Conservation (phyloP, 768 basidiomycete species). For the Exsudoporus frostii region DNA sequence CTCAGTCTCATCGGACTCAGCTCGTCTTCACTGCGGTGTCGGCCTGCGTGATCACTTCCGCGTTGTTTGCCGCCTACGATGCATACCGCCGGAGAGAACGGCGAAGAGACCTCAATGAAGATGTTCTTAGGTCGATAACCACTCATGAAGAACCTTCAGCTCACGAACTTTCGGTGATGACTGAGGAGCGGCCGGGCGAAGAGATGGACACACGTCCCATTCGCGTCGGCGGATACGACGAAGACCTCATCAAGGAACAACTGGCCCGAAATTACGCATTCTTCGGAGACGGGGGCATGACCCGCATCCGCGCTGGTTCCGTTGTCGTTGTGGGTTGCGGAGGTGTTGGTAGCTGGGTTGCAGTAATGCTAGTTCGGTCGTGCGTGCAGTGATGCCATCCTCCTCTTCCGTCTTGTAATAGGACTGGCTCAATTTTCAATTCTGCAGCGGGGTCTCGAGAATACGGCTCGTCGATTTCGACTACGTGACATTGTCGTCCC, state of each 20-base stretch:
- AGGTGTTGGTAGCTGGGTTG: constrained; percentile 95
- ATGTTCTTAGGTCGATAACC: constrained; percentile 52
- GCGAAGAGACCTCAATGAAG: constrained; percentile 54
- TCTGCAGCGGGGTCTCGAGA: constrained; percentile 62
- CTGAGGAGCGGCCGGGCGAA: constrained; percentile 5
- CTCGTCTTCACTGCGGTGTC: constrained; percentile 63
- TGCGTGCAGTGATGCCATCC: constrained; percentile 41
- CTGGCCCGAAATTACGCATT: constrained; percentile 93
- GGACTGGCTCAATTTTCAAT: not conserved
- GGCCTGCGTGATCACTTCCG: constrained; percentile 60
- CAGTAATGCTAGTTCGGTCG: constrained; percentile 91
- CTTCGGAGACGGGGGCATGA: constrained; percentile 88
- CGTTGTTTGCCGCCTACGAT: constrained; percentile 57
- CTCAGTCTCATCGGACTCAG: constrained; percentile 58
- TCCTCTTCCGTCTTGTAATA: not conserved
- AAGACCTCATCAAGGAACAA: constrained; percentile 83
- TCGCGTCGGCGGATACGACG: constrained; percentile 50
- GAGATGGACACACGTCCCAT: constrained; percentile 18
- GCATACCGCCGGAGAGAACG: constrained; percentile 44
- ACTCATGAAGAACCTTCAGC: constrained; percentile 9
- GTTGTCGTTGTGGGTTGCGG: constrained; percentile 95
- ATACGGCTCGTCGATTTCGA: constrained; percentile 92
- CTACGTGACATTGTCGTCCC: constrained; percentile 90
- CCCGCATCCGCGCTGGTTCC: constrained; percentile 62
- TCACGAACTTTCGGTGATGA: not conserved